Percentiles rank a stretch among this genome's conserved stretches.
phyloP scores from a whole-genome alignment of 2,329 filamentous ascomycete species.

The Colletotrichum scovillei region DNA sequence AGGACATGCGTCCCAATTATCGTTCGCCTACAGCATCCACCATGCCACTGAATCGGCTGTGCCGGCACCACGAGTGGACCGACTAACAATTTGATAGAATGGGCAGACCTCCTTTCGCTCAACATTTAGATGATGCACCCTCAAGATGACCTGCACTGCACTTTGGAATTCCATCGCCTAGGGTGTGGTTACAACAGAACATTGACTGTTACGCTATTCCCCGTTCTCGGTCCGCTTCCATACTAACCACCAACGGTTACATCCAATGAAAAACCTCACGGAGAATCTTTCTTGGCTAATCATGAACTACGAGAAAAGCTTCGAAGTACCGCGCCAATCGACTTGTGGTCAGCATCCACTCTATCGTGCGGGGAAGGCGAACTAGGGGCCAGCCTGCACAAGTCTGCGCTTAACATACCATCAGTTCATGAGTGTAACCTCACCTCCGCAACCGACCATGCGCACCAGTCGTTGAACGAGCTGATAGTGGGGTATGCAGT shows the following conservation, averaged over 20 bases:
- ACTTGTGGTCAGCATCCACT: background rate
- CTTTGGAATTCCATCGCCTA: background rate
- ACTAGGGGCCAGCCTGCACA: background rate
- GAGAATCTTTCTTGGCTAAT: background rate
- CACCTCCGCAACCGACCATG: constrained; percentile 15
- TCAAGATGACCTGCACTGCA: background rate
- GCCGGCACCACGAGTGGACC: no score
- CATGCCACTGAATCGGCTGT: no score
- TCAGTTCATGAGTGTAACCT: constrained; percentile 18
- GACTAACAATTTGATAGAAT: no score
- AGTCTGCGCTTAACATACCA: background rate
- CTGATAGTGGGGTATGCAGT: background rate
- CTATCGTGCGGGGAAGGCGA: constrained; percentile 6
- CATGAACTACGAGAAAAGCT: background rate
- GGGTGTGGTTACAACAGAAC: background rate
- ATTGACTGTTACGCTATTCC: background rate
- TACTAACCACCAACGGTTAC: background rate
- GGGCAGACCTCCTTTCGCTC: background rate
- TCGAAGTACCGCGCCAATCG: constrained; percentile 21
- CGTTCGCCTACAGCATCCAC: background rate
- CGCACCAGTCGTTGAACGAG: constrained; percentile 22
- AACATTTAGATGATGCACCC: background rate
- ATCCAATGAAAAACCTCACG: background rate
- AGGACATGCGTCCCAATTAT: no score
- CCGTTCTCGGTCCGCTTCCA: background rate